Conservation (phyloP, 179 eudicot genomes). For the Drosera spatulata region DNA sequence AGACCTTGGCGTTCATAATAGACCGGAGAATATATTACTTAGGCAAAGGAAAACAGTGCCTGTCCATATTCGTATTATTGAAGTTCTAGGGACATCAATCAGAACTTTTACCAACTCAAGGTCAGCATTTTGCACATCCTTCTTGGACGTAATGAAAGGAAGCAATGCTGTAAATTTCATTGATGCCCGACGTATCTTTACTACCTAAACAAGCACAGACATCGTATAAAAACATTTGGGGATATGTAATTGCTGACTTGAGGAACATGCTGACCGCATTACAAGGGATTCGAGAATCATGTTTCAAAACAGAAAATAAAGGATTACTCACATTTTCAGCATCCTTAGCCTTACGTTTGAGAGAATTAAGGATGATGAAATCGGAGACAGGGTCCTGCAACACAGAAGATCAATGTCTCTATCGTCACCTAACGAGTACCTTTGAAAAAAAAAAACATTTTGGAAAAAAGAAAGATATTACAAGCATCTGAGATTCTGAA, state of each 20-base stretch:
- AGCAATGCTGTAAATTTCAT: slow-evolving; percentile 49
- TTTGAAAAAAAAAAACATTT: too few species aligned
- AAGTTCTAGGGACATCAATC: slow-evolving; percentile 48
- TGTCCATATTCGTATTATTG: slow-evolving; percentile 42
- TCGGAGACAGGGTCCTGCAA: slow-evolving; percentile 57
- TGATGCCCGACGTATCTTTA: slow-evolving; percentile 48
- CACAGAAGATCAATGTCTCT: background rate
- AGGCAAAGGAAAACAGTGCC: slow-evolving; percentile 18
- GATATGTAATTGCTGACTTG: too few species aligned
- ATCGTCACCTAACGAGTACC: too few species aligned
- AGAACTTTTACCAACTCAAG: slow-evolving; percentile 29
- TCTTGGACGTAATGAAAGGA: slow-evolving; percentile 37
- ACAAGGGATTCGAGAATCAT: background rate
- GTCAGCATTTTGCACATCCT: slow-evolving; percentile 36
- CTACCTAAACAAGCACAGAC: slow-evolving; percentile 32
- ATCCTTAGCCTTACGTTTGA: slow-evolving; percentile 81
- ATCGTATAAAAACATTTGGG: background rate
- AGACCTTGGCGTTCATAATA: background rate
- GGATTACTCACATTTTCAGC: slow-evolving; percentile 52
- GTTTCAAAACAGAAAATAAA: slow-evolving; percentile 1
- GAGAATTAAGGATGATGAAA: slow-evolving; percentile 58
- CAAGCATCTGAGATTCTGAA: too few species aligned
- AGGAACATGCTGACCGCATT: background rate
- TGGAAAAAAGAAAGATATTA: too few species aligned
- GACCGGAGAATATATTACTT: background rate